A percentile compares a stretch with the other conserved stretches of the same genome.
These are phyloP conservation scores for Skeletonema menzelii DNA, from an alignment of 108 stramenopile genomes.

Conservation along the genomic window DNA sequence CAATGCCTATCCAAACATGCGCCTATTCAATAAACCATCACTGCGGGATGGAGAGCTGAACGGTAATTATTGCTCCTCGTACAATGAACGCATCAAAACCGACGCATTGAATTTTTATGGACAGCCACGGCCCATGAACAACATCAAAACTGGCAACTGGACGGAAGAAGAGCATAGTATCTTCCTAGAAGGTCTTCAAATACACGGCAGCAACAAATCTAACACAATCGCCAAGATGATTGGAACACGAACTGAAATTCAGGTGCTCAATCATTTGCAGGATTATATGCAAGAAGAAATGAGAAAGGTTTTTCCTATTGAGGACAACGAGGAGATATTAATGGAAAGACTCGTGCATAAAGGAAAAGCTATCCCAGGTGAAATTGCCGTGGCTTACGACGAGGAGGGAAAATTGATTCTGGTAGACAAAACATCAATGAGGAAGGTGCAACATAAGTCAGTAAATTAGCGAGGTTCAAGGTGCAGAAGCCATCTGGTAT, in stretches of 20 bases:
- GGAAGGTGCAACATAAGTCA: background rate
- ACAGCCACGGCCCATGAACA: background rate
- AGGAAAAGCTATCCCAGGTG: background rate
- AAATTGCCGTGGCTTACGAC: background rate
- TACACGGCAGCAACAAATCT: background rate
- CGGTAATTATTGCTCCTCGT: slow-evolving; percentile 42
- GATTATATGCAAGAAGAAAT: background rate
- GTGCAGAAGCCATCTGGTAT: background rate
- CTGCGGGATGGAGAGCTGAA: slow-evolving; percentile 36
- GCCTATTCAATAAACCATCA: slow-evolving; percentile 30
- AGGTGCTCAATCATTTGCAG: background rate
- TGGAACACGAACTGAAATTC: background rate
- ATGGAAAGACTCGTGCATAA: background rate
- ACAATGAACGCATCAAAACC: slow-evolving; percentile 34
- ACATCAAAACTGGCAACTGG: background rate
- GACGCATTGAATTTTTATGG: slow-evolving; percentile 33
- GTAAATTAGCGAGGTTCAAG: too few species aligned
- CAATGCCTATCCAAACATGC: slow-evolving; percentile 23
- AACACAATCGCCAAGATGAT: background rate
- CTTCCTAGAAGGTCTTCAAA: background rate
- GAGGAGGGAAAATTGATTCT: background rate
- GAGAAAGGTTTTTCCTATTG: background rate
- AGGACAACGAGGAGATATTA: background rate
- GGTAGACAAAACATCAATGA: background rate
- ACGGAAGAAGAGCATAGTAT: background rate